phyloP scores from a whole-genome alignment of 106 monocot species.

The Allium fistulosum region DNA sequence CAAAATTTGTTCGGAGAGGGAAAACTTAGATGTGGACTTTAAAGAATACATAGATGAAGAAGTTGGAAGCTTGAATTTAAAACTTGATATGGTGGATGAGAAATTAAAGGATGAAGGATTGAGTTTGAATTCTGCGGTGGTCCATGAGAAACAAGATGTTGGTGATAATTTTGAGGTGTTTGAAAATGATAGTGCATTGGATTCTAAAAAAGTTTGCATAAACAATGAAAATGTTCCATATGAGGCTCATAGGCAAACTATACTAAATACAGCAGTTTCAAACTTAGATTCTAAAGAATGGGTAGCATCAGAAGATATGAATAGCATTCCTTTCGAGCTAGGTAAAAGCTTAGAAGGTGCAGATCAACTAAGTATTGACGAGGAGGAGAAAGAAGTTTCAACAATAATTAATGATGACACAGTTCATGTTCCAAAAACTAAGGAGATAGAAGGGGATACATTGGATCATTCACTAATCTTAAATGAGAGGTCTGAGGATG shows the following conservation, averaged over 20 bases:
- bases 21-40: neutral
- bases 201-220: neutral
- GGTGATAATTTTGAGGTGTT: neutral
- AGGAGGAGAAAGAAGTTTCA: constrained; percentile 2
- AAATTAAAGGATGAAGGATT: neutral
- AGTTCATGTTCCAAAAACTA: neutral
- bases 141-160: neutral
- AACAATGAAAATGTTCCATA: neutral
- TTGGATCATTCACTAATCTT: constrained; percentile 4
- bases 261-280: neutral
- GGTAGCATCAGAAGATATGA: neutral
- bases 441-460: neutral
- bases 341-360: neutral
- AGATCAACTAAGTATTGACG: constrained; percentile 5
- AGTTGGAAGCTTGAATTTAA: neutral
- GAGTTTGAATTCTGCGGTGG: neutral
- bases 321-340: neutral
- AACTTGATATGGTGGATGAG: constrained; percentile 2
- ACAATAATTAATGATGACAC: neutral
- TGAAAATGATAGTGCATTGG: neutral
- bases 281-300: neutral
- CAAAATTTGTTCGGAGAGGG: too few species aligned
- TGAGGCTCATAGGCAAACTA: neutral
- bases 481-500: constrained; percentile 3
- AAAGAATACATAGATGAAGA: neutral